Percentiles rank a stretch among this genome's conserved stretches.
Evolutionary conservation across 2,329 filamentous ascomycete species (phyloP).

Genomic region (Onygena corvina): DNA sequence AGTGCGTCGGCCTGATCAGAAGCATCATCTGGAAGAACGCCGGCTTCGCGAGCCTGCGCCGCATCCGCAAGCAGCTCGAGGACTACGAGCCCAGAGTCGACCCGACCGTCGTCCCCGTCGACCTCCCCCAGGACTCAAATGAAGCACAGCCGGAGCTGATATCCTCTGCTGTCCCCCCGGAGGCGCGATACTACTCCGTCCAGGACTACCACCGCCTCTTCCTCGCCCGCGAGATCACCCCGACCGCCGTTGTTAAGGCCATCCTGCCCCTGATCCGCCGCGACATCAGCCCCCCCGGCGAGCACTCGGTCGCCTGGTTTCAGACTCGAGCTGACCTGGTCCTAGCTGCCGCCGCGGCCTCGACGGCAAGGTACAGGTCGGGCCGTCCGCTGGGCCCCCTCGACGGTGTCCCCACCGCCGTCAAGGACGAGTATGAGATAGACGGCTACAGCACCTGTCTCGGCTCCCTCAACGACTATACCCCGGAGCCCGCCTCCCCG

Average conservation of each 20-base stretch:
- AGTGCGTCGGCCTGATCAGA: slow-evolving; percentile 44
- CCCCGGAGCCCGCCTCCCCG: slow-evolving; percentile 22
- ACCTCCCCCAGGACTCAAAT: slow-evolving; percentile 14
- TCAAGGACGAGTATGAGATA: slow-evolving; percentile 63
- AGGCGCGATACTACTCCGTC: slow-evolving; percentile 49
- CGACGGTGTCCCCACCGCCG: slow-evolving; percentile 63
- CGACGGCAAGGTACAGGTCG: slow-evolving; percentile 55
- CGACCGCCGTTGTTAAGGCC: slow-evolving; percentile 56
- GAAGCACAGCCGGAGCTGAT: slow-evolving; percentile 18
- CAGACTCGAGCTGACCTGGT: slow-evolving; percentile 51
- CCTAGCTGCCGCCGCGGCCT: slow-evolving; percentile 56
- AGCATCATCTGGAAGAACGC: slow-evolving; percentile 58
- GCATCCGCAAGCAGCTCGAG: slow-evolving; percentile 41
- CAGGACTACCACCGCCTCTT: slow-evolving; percentile 68
- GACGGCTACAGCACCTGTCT: slow-evolving; percentile 52
- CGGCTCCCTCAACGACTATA: slow-evolving; percentile 48
- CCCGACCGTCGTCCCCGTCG: slow-evolving; percentile 43
- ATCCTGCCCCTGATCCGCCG: slow-evolving; percentile 59
- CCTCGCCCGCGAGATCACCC: slow-evolving; percentile 55
- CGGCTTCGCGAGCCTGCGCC: slow-evolving; percentile 48
- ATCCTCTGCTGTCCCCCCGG: slow-evolving; percentile 21
- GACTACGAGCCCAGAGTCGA: slow-evolving; percentile 44
- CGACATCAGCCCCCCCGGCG: slow-evolving; percentile 41
- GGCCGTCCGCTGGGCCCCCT: slow-evolving; percentile 53
- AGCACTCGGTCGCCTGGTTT: slow-evolving; percentile 61